A percentile compares a stretch with the other conserved stretches of the same genome.
phyloP scores from a whole-genome alignment of 192 early-diverging fungal genomes.

The Coemansia sp. region DNA sequence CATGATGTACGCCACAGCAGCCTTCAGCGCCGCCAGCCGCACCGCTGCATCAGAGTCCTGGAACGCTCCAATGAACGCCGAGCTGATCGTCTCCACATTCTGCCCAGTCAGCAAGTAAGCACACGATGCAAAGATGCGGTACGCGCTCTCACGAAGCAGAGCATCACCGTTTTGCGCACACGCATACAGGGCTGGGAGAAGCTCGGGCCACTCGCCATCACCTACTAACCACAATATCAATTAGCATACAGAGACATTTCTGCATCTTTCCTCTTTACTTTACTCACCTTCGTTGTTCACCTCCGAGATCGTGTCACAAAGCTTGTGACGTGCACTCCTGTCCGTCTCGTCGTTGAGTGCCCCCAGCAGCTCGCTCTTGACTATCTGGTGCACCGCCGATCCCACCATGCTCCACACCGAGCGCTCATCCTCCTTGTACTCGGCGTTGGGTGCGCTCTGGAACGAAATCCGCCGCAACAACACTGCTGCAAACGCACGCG shows the following conservation, averaged over 20 bases:
- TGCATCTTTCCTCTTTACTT: no score
- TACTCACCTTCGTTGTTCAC: constrained; percentile 64
- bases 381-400: constrained; percentile 58
- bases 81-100: constrained; percentile 65
- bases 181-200: constrained; percentile 75
- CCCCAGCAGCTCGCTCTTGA: constrained; percentile 74
- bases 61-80: constrained; percentile 71
- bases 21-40: constrained; percentile 73
- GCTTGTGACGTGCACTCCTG: constrained; percentile 77
- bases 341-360: constrained; percentile 75
- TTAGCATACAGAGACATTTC: no score
- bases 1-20: constrained; percentile 72
- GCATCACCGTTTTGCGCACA: constrained; percentile 73
- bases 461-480: constrained; percentile 69
- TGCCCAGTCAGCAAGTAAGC: constrained; percentile 72
- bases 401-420: constrained; percentile 76
- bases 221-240: no score
- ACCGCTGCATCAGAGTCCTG: constrained; percentile 64
- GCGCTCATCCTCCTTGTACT: constrained; percentile 54
- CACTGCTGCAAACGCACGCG: constrained; percentile 66
- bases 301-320: constrained; percentile 92
- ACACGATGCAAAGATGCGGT: constrained; percentile 84
- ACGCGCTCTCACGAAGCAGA: constrained; percentile 81
- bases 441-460: constrained; percentile 25
- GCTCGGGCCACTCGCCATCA: constrained; percentile 67